Evolutionary conservation across 2,329 filamentous ascomycete species (phyloP), one percentile per base, ranked within the genome.

Genomic region (Canariomyces notabilis): DNA sequence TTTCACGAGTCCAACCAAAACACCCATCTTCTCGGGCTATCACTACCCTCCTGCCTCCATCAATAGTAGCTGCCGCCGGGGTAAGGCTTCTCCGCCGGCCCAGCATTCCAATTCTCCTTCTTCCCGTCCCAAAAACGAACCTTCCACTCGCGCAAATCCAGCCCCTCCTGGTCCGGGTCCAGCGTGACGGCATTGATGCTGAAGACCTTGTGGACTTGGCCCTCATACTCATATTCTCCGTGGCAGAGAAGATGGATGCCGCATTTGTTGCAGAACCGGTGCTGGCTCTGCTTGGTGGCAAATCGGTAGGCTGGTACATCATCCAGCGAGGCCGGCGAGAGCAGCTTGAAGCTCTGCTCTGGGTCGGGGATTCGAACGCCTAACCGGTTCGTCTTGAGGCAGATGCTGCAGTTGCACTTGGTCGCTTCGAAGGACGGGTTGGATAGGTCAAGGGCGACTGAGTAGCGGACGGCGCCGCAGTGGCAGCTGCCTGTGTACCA

Each of bases 331-430:
- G 36, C 19, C 21, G 36, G 43, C 19, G 43, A 34, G 29, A 40
- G 6, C 18, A 46, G 36, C 20, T 39, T 39, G 21, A 46, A 40
- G 8, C 14, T 29, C n/a, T 40, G 32, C 26, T 26, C 16, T 12
- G 22, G 36, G 9, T 39, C 36, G 26, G 26, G 9, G 36, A 46
- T 20, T 22, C 29, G 2, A 2, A 46, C 4, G 18, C 26, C 32
- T 7, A 46, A 5, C 6, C 43, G 20, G 43, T 46, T 46, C 19
- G 37, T 34, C 37, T 46, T 46, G 26, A 46, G 43, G 37, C 43
- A 46, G 29, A 46, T 46, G 43, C 36, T 39, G 36, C 43, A 46
- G 43, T 46, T 46, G 37, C 43, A 46, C 36, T 46, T 46, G 19
- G 26, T 18, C 4, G 43, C 43, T 16, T 44, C 26, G 8, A 12